These are phyloP conservation scores for Nitzschia putrida DNA, from an alignment of 108 stramenopile species.

Conservation along the genomic window DNA sequence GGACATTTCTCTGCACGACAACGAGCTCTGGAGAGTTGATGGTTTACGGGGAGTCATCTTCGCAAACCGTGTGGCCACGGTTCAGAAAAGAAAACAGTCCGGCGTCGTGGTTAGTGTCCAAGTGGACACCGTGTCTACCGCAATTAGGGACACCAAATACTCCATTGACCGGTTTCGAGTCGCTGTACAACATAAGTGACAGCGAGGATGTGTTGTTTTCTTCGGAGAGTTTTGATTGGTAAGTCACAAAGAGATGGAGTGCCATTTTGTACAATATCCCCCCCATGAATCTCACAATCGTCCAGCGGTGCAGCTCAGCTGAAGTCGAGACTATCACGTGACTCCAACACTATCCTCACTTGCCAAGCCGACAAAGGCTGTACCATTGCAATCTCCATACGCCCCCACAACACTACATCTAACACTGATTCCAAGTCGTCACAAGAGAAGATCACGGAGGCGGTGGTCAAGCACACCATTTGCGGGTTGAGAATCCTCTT, in stretches of 20 bases:
- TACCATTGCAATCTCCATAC: conserved; percentile 58
- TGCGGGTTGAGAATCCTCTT: conserved; percentile 74
- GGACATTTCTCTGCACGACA: conserved; percentile 51
- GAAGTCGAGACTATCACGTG: conserved; percentile 62
- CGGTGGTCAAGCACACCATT: conserved; percentile 29
- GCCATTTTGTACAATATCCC: neutral
- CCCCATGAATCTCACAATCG: neutral
- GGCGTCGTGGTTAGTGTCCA: neutral
- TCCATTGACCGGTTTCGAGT: conserved; percentile 65
- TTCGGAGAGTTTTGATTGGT: conserved; percentile 57
- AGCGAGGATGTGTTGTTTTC: conserved; percentile 45
- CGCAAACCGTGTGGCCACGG: conserved; percentile 1
- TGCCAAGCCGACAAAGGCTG: conserved; percentile 66
- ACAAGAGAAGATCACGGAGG: no score
- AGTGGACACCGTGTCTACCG: neutral
- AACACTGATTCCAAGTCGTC: no score
- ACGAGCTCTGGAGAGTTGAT: conserved; percentile 59
- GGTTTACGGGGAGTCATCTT: conserved; percentile 58
- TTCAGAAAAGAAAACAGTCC: neutral
- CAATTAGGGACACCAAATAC: conserved; percentile 15
- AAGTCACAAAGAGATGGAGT: conserved; percentile 8
- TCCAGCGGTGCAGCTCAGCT: conserved; percentile 16
- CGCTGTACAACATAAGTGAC: conserved; percentile 60
- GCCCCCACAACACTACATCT: neutral
- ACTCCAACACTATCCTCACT: conserved; percentile 49